Conservation (phyloP, 2,329 filamentous ascomycete genomes). For the Ophiostoma novo-ulmi region DNA sequence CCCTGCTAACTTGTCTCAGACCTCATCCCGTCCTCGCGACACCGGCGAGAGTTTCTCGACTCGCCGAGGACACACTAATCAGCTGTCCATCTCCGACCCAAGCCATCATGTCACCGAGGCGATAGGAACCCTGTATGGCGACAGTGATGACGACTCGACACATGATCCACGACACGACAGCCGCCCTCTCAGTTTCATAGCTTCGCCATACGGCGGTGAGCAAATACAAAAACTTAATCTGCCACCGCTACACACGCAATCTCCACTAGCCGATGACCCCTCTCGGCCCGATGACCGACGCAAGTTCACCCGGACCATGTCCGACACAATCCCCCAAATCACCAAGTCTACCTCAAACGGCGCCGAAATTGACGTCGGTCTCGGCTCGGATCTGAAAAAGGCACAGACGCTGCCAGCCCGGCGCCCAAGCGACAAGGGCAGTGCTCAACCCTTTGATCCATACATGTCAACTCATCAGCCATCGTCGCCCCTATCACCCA, state of each 20-base stretch:
- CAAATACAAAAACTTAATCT: conserved; percentile 38
- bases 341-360: not conserved
- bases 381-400: conserved; percentile 38
- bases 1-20: conserved; percentile 37
- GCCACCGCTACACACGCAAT: conserved; percentile 1
- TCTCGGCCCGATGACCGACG: conserved; percentile 1
- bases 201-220: conserved; percentile 51
- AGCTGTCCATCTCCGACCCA: conserved; percentile 73
- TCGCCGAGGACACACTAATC: conserved; percentile 54
- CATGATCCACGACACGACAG: conserved; percentile 46
- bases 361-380: conserved; percentile 25
- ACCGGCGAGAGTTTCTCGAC: conserved; percentile 53
- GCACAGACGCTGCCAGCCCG: conserved; percentile 41
- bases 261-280: conserved; percentile 19
- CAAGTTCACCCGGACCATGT: conserved; percentile 37
- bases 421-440: conserved; percentile 39
- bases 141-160: conserved; percentile 58
- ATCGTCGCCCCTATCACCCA: conserved; percentile 47
- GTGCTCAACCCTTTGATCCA: conserved; percentile 27
- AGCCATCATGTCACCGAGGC: conserved; percentile 92
- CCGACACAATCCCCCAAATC: conserved; percentile 38
- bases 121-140: conserved; percentile 85
- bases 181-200: conserved; percentile 71
- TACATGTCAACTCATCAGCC: conserved; percentile 35
- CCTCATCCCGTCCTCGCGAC: conserved; percentile 55